Base-by-base conservation (phyloP, 352 stramenopile genomes). In the Bremia lactucae region DNA sequence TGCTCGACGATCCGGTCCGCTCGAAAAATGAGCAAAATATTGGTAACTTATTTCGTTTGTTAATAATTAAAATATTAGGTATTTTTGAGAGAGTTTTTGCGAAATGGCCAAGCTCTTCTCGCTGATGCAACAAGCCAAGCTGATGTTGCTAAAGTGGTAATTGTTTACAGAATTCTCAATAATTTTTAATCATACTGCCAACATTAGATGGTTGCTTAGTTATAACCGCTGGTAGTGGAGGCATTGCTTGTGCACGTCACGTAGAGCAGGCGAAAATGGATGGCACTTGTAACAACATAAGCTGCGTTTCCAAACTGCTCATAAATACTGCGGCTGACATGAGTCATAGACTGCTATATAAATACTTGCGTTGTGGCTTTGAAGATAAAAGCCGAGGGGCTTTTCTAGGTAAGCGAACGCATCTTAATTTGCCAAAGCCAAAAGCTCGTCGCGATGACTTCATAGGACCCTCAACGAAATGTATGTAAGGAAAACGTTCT, bases 291-390 rank as follows among this genome's bases (percentile, higher is more conserved):
- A 96, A 99, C 37, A 99, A 99, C 62, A 93, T 98, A 0, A 95
- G 96, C 42, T 99, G 95, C 70, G 95, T 99, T 31, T 95, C 96
- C n/a, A 99, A 99, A 68, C 99, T 99, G 62, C 84, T 98, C 42
- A 98, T 99, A 94, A 87, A 72, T 47, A 50, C 79, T n/a, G 76
- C 73, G 6, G 76, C 76, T 8, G 75, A 72, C 33, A 73, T 88
- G 57, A 53, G 46, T 7, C 71, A 88, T 41, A 58, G 58, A 21
- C 42, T 84, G 15, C 59, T 65, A 26, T 72, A 71, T 35, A 69
- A 89, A 15, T 55, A 65, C 2, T 26, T 60, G 7, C 52, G 80
- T 44, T 86, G 84, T 26, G 72, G 74, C 2, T 86, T 83, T 52
- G 62, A 79, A 36, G 53, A 64, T 9, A 49, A 46, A 25, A 52